These are phyloP conservation scores for Cytidiella melzeri DNA, from an alignment of 768 basidiomycete genomes.

Conservation along the genomic window DNA sequence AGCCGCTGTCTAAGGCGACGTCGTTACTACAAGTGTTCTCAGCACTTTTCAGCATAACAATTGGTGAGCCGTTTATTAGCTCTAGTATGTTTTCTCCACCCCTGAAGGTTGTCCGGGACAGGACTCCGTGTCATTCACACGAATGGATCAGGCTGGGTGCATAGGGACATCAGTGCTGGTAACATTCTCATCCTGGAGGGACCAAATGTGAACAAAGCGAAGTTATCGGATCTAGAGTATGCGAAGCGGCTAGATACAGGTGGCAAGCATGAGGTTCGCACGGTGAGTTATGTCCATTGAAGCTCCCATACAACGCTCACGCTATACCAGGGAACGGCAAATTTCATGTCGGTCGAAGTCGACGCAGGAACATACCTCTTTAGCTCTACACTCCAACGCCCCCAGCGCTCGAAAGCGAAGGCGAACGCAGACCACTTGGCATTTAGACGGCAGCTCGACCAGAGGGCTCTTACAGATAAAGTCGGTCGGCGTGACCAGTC, in stretches of 20 bases:
- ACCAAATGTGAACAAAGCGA: neutral
- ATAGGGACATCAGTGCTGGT: neutral
- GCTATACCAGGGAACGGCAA: no score
- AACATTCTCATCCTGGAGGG: neutral
- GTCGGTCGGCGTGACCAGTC: neutral
- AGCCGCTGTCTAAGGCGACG: neutral
- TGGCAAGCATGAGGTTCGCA: neutral
- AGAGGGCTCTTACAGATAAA: neutral
- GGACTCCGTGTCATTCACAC: neutral
- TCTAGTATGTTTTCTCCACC: neutral
- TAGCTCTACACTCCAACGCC: neutral
- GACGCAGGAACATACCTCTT: neutral
- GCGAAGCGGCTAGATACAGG: neutral
- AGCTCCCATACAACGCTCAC: neutral
- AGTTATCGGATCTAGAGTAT: neutral
- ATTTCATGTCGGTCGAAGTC: neutral
- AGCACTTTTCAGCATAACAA: neutral
- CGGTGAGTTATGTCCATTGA: neutral
- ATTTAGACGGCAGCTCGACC: neutral
- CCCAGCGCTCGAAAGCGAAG: neutral
- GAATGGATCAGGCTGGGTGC: no score
- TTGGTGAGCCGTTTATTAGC: neutral
- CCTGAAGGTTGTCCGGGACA: no score
- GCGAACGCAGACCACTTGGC: no score
- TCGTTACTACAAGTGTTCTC: no score